These are phyloP conservation scores for Gymnopilus dilepis DNA, from an alignment of 768 basidiomycete species.

Conservation along the genomic window DNA sequence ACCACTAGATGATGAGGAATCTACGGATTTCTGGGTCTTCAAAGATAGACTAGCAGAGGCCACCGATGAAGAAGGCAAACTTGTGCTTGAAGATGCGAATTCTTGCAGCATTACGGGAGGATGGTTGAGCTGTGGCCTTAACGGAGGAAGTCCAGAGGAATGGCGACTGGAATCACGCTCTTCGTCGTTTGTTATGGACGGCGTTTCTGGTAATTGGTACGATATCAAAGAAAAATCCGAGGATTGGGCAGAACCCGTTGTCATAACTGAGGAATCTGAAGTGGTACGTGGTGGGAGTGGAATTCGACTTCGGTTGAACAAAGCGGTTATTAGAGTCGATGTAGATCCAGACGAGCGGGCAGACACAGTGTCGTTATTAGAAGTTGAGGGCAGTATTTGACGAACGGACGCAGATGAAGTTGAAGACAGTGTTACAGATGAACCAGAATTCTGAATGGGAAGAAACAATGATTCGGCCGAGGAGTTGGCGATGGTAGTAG, in stretches of 20 bases:
- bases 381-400: not conserved
- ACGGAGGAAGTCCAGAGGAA: not conserved
- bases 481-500: slow-evolving; percentile 12
- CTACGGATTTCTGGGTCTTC: slow-evolving; percentile 18
- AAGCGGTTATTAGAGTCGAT: slow-evolving; percentile 16
- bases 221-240: slow-evolving; percentile 26
- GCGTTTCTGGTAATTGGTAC: slow-evolving; percentile 28
- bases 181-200: slow-evolving; percentile 21
- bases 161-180: slow-evolving; percentile 15
- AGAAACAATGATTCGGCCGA: slow-evolving; percentile 17
- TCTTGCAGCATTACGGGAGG: not conserved
- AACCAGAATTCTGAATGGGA: slow-evolving; percentile 6
- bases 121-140: not conserved
- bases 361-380: slow-evolving; percentile 8
- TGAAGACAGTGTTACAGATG: slow-evolving; percentile 4
- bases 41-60: slow-evolving; percentile 15
- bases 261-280: slow-evolving; percentile 24
- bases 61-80: slow-evolving; percentile 13
- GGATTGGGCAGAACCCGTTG: slow-evolving; percentile 19
- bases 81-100: slow-evolving; percentile 10
- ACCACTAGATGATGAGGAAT: slow-evolving; percentile 3
- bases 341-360: slow-evolving; percentile 14
- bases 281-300: slow-evolving; percentile 22
- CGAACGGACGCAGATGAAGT: not conserved
- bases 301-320: slow-evolving; percentile 23